Conservation (phyloP, 176 grass and related monocot genomes). For the Avena insularis region DNA sequence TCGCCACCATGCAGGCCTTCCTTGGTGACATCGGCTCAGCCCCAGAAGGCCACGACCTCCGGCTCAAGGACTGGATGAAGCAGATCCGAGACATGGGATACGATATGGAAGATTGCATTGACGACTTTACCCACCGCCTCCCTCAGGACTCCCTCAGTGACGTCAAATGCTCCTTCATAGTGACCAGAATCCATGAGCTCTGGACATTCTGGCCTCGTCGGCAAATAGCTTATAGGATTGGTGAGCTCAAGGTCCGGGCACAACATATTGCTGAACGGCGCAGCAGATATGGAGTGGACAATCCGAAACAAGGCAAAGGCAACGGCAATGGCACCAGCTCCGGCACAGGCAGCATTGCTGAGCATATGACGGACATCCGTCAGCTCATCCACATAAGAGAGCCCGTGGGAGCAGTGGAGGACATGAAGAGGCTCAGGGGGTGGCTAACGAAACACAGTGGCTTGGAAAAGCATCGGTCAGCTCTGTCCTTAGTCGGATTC, state of each 20-base stretch:
- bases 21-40: background rate
- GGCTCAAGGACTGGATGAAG: constrained; percentile 20
- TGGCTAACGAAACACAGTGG: too few relatives aligned
- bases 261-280: background rate
- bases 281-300: background rate
- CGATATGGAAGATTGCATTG: background rate
- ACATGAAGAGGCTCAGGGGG: too few relatives aligned
- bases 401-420: background rate
- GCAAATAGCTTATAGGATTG: background rate
- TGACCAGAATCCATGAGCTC: background rate
- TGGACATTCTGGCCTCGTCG: background rate
- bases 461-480: background rate
- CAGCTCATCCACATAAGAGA: background rate
- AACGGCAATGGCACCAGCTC: background rate
- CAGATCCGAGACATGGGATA: constrained; percentile 23
- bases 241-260: background rate
- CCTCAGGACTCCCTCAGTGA: background rate
- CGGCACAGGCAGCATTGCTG: background rate
- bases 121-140: background rate
- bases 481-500: background rate
- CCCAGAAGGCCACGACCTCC: background rate
- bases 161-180: background rate
- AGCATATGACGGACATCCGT: background rate
- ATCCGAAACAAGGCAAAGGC: background rate
- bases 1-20: constrained; percentile 3